Conservation (phyloP, 1,284 basidiomycete species). For the Cystobasidium pallidum region DNA sequence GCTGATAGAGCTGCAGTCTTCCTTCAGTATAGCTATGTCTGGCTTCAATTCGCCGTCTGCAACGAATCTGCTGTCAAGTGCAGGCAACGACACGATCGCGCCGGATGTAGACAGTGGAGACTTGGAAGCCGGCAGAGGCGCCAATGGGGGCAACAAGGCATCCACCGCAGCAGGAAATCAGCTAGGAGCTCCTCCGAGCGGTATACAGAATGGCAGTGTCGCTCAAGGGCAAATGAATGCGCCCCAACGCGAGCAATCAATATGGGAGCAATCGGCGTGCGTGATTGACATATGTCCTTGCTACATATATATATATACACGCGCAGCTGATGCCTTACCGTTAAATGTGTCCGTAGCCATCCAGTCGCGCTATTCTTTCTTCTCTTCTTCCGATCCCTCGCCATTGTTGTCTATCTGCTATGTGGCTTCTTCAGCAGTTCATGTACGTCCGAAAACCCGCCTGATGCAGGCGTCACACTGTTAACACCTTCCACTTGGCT, state of each 20-base stretch:
- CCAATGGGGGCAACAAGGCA: neutral
- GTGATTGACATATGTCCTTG: slow-evolving; percentile 3
- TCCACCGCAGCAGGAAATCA: slow-evolving; percentile 2
- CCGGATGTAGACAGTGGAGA: slow-evolving; percentile 37
- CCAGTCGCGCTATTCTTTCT: slow-evolving; percentile 80
- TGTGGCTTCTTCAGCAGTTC: slow-evolving; percentile 82
- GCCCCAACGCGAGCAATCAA: slow-evolving; percentile 36
- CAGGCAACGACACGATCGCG: slow-evolving; percentile 30
- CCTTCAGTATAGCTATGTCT: slow-evolving; percentile 12
- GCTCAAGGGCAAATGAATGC: slow-evolving; percentile 35
- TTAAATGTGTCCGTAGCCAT: slow-evolving; percentile 59
- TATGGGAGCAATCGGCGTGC: slow-evolving; percentile 44
- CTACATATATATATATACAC: neutral
- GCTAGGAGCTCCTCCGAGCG: slow-evolving; percentile 4
- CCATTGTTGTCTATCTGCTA: slow-evolving; percentile 82
- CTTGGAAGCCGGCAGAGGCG: slow-evolving; percentile 30
- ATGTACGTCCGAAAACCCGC: slow-evolving; percentile 55
- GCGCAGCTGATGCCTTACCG: neutral
- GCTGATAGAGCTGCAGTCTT: no score
- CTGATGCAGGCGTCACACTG: neutral
- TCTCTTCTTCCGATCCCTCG: slow-evolving; percentile 80
- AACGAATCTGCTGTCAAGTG: slow-evolving; percentile 37
- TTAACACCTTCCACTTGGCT: neutral
- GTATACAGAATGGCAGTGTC: neutral
- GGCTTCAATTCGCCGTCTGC: slow-evolving; percentile 32